Evolutionary conservation across 1,284 basidiomycete species (phyloP).

Genomic region (Termitomyces sp.): DNA sequence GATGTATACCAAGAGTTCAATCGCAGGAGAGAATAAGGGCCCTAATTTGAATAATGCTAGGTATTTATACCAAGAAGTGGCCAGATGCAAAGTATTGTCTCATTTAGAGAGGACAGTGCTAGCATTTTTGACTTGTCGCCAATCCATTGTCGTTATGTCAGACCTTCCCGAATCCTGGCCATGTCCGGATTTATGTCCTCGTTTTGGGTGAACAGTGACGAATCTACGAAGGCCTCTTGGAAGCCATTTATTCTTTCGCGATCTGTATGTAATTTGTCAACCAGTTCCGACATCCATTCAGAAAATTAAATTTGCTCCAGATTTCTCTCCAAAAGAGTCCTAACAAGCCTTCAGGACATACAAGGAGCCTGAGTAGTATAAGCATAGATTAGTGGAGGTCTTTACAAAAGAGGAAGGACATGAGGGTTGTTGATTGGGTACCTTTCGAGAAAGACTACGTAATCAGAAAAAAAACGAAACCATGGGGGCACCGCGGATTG

Average conservation of each 20-base stretch:
- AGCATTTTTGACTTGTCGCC: background rate
- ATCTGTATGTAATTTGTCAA: too few species aligned
- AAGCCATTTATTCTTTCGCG: background rate
- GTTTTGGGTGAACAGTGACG: background rate
- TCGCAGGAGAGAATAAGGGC: background rate
- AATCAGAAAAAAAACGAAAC: too few species aligned
- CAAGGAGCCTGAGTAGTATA: too few species aligned
- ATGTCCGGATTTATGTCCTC: too few species aligned
- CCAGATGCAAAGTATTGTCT: background rate
- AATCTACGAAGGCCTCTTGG: background rate
- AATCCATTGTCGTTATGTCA: background rate
- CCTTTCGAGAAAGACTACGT: too few species aligned
- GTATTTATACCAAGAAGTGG: background rate
- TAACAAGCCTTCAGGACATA: too few species aligned
- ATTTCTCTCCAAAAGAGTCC: too few species aligned
- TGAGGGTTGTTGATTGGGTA: too few species aligned
- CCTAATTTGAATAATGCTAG: background rate
- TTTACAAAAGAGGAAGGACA: too few species aligned
- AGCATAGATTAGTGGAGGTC: too few species aligned
- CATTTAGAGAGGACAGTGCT: background rate
- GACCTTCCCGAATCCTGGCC: background rate
- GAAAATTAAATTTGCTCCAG: background rate
- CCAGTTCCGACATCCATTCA: background rate
- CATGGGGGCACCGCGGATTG: slow-evolving; percentile 7
- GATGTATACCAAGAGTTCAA: background rate